Percentiles rank a stretch among this genome's conserved stretches.
phyloP scores from a whole-genome alignment of 495 filamentous ascomycete species.

The Podospora appendiculata region DNA sequence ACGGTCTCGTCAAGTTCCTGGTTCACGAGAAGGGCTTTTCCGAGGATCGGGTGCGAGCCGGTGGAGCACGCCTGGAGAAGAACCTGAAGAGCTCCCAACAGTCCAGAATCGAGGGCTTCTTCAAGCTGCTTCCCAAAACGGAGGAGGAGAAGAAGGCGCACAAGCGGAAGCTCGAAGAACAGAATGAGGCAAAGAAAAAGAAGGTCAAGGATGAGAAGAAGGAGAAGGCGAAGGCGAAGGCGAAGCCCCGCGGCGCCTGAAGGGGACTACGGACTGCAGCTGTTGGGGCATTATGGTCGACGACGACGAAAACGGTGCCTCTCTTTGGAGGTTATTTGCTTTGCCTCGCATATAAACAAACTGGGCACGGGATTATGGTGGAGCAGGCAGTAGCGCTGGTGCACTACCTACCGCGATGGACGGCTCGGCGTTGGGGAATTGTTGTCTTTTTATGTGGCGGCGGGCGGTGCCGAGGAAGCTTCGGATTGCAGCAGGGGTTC shows the following conservation, averaged over 20 bases:
- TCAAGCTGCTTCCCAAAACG: conserved; percentile 87
- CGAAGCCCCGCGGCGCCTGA: conserved; percentile 55
- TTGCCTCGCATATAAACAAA: no score
- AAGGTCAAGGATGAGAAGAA: conserved; percentile 89
- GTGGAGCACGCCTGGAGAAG: conserved; percentile 70
- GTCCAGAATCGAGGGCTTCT: conserved; percentile 91
- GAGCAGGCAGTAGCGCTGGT: no score
- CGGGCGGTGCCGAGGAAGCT: no score
- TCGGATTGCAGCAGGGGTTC: no score
- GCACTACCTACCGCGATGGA: no score
- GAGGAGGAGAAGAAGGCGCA: conserved; percentile 70
- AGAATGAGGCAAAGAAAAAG: conserved; percentile 84
- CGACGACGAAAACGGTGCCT: no score
- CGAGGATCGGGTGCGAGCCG: conserved; percentile 81
- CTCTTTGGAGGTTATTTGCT: no score
- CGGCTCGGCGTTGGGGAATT: no score
- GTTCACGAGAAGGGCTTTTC: conserved; percentile 94
- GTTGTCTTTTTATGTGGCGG: no score
- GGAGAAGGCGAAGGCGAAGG: conserved; percentile 82
- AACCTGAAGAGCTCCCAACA: conserved; percentile 85
- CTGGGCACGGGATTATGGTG: no score
- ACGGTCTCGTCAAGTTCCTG: conserved; percentile 80
- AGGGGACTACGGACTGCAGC: no score
- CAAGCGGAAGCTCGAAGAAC: conserved; percentile 91
- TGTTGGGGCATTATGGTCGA: no score